Base-by-base conservation (phyloP, 352 stramenopile species). In the Phytopythium ostracodes region DNA sequence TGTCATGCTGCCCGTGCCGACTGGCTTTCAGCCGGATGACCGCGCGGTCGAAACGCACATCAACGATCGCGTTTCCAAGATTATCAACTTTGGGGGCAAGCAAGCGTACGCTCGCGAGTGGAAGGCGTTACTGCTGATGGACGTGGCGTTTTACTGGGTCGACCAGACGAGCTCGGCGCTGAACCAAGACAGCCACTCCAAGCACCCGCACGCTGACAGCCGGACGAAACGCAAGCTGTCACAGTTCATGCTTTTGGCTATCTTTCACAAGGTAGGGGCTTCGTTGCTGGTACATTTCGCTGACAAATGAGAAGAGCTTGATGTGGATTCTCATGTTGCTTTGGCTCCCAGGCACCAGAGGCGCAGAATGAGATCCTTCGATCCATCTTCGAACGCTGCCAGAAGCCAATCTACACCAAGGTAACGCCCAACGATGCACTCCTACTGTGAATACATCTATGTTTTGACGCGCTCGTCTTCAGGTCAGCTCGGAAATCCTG, bases 81-180 rank as follows among this genome's bases (percentile, higher is more conserved):
- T 90, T 20, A 57, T 92, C 7, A 77, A 73, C 64, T 89, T 92
- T 25, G 77, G 81, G n/a, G 80, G 84, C 24, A 85, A 75, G 24
- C 80, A 89, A 33, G 73, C 82, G 22, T 76, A 92, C 56, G 66
- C 75, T n/a, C 77, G 75, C 0, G 71, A 89, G 60, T 94, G 83
- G 83, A 94, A 94, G 67, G 83, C 81, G 5, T 58, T 88, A 38
- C 55, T 94, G 33, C 66, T 94, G 52, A 83, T 92, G 66, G 81
- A 94, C 60, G 71, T 91, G 29, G 71, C 78, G 36, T 71, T 81
- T n/a, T 80, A 70, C 40, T 94, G 83, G 83, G 72, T 83, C 47
- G 68, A 85, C 40, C 42, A 73, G 27, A 65, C 36, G 43, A 51
- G 55, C 25, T 22, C 43, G 10, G 14, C 18, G 17, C 33, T 63